Evolutionary conservation across 495 filamentous ascomycete species (phyloP), one percentile per base, ranked within the genome.

Genomic region (Cudoniella acicularis): DNA sequence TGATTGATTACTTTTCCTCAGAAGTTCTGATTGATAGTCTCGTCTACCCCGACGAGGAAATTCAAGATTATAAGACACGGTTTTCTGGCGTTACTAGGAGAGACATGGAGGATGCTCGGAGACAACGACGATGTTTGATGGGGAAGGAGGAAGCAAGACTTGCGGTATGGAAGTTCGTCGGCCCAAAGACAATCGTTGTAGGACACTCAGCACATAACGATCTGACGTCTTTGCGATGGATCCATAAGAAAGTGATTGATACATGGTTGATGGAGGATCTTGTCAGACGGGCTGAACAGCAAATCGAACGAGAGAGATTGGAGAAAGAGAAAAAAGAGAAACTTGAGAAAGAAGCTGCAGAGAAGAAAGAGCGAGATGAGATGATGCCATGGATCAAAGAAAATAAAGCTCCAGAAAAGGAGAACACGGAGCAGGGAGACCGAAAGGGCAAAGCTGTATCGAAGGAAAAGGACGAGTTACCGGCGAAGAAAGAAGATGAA

Each of bases 1-100:
- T 70, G 1, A 54, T 81, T 4, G 79, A 83, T 53, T 74, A 73
- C 52, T 70, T 79, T 58, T 69, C 70, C 0, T 73, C 77, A 1
- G 64, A 72, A 2, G 45, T 70, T 1, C 67, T 81, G 10, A 62
- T 82, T 23, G 67, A 82, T 54, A 59, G 62, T 0, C 60, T 81
- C 9, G 79, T 81, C 0, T 62, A 51, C 1, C 79, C 79, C 0
- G 60, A 56, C 0, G 62, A 72, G 0, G 16, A 52, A 2, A 76
- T 81, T 56, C 41, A 40, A 10, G 72, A 81, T 54, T 70, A 67
- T 63, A 73, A 75, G 26, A 74, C 72, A 0, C 63, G 60, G 0
- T 74, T 63, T 21, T 77, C 75, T 13, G 77, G 78, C 0, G 61
- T 81, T 0, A 68, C 57, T 0, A 42, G 49, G 24, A 11, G 10